Conservation (phyloP, 2,329 filamentous ascomycete species). For the Aplosporella prunicola region DNA sequence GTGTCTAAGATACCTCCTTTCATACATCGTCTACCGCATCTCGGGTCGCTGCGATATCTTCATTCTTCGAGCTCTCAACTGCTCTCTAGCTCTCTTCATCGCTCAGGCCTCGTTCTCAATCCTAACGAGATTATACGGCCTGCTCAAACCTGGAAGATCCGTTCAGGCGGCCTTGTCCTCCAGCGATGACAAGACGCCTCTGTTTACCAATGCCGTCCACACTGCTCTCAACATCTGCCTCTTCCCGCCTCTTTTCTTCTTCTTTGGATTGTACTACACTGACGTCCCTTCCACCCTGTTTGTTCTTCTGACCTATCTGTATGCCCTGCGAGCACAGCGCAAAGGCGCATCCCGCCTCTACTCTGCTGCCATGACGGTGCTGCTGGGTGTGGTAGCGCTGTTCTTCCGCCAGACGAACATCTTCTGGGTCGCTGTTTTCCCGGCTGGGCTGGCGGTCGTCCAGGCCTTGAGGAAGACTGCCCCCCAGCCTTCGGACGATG, state of each 20-base stretch:
- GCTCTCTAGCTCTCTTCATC: conserved; percentile 9
- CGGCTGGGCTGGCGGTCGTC: conserved; percentile 45
- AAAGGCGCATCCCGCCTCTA: conserved; percentile 13
- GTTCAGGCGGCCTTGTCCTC: not conserved
- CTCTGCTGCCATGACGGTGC: conserved; percentile 14
- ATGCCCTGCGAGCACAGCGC: conserved; percentile 25
- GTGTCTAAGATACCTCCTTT: conserved; percentile 31
- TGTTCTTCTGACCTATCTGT: conserved; percentile 59
- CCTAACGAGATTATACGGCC: conserved; percentile 8
- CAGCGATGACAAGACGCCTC: conserved; percentile 21
- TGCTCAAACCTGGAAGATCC: conserved; percentile 1
- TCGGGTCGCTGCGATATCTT: conserved; percentile 30
- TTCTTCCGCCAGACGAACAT: conserved; percentile 90
- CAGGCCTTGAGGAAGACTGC: conserved; percentile 19
- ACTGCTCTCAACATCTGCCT: conserved; percentile 70
- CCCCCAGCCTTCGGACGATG: conserved; percentile 1
- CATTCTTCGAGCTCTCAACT: conserved; percentile 31
- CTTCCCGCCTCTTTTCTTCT: conserved; percentile 92
- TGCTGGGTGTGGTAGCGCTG: conserved; percentile 59
- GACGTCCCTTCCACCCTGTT: conserved; percentile 73
- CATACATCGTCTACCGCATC: conserved; percentile 28
- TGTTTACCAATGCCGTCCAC: conserved; percentile 37
- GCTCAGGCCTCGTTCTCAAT: conserved; percentile 10
- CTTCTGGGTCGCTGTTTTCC: conserved; percentile 81
- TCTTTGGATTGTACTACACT: conserved; percentile 90